phyloP scores from a whole-genome alignment of 2,329 filamentous ascomycete species.

The Phialophora verrucosa region DNA sequence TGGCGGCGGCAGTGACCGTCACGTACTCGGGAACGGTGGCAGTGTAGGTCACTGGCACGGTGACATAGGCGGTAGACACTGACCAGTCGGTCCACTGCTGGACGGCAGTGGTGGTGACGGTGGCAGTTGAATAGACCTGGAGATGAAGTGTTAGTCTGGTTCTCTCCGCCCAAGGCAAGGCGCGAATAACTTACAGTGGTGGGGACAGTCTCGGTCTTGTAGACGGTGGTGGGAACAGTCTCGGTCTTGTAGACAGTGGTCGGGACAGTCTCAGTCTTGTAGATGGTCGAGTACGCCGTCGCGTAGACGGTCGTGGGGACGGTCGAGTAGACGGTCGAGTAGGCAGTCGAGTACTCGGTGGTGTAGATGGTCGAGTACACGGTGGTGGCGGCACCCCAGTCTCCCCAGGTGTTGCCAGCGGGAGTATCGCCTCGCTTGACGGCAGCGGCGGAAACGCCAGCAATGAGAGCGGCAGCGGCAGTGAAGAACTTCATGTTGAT shows the following conservation, averaged over 20 bases:
- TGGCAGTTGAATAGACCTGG: conserved; percentile 5
- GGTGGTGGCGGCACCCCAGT: conserved; percentile 12
- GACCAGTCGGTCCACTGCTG: neutral
- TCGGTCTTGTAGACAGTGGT: conserved; percentile 6
- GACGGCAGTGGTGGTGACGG: conserved; percentile 4
- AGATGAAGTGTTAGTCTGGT: neutral
- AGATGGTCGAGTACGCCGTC: conserved; percentile 2
- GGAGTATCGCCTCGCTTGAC: conserved; percentile 5
- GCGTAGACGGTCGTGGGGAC: conserved; percentile 8
- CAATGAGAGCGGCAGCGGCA: conserved; percentile 16
- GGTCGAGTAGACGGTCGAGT: conserved; percentile 8
- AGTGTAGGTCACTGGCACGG: neutral
- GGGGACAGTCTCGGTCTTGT: conserved; percentile 6
- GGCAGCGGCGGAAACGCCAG: conserved; percentile 11
- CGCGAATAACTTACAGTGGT: neutral
- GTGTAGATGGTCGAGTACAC: conserved; percentile 16
- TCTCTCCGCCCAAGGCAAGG: neutral
- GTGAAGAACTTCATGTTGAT: conserved; percentile 22
- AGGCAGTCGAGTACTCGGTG: conserved; percentile 14
- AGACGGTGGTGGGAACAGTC: conserved; percentile 1
- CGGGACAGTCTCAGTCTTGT: neutral
- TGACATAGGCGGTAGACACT: neutral
- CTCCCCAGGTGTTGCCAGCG: conserved; percentile 8
- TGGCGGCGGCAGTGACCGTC: conserved; percentile 11
- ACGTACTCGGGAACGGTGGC: conserved; percentile 3